A percentile compares a stretch with the other conserved stretches of the same genome.
Conservation (phyloP, 179 eudicot genomes). For the Kewa caespitosa region DNA sequence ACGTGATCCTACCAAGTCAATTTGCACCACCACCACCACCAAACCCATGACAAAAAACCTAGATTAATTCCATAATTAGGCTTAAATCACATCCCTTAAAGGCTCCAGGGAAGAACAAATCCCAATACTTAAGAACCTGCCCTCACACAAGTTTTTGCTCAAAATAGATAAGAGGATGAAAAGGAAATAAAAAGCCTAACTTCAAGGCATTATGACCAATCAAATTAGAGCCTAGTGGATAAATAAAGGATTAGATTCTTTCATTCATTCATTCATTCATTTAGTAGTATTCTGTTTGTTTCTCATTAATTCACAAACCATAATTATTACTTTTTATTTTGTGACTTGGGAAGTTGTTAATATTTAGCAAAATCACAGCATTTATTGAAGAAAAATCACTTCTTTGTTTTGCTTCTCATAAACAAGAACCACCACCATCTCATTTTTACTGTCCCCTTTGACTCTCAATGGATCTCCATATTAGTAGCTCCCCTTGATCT, state of each 20-base stretch:
- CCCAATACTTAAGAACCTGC: neutral
- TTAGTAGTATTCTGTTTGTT: neutral
- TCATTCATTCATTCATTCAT: neutral
- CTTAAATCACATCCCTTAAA: neutral
- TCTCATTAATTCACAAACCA: conserved; percentile 1
- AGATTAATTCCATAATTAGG: conserved; percentile 11
- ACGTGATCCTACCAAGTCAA: too few species aligned
- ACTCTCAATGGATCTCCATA: conserved; percentile 32
- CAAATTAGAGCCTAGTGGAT: conserved; percentile 2
- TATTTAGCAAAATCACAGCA: conserved; percentile 27
- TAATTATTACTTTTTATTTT: conserved; percentile 20
- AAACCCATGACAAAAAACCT: neutral
- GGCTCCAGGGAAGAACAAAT: neutral
- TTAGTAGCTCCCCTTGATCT: conserved; percentile 24
- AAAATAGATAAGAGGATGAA: conserved; percentile 8
- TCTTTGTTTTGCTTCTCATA: conserved; percentile 1
- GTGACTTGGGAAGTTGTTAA: conserved; percentile 9
- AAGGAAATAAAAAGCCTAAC: conserved; percentile 8
- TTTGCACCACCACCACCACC: neutral
- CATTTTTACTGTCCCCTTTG: conserved; percentile 27
- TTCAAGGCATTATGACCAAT: conserved; percentile 25
- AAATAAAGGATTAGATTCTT: neutral
- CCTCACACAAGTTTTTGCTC: neutral
- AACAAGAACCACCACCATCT: neutral
- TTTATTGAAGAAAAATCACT: conserved; percentile 8